Evolutionary conservation across 192 early-diverging fungal genomes (phyloP), one percentile per base, ranked within the genome.

Genomic region (Oehlia diaphana): DNA sequence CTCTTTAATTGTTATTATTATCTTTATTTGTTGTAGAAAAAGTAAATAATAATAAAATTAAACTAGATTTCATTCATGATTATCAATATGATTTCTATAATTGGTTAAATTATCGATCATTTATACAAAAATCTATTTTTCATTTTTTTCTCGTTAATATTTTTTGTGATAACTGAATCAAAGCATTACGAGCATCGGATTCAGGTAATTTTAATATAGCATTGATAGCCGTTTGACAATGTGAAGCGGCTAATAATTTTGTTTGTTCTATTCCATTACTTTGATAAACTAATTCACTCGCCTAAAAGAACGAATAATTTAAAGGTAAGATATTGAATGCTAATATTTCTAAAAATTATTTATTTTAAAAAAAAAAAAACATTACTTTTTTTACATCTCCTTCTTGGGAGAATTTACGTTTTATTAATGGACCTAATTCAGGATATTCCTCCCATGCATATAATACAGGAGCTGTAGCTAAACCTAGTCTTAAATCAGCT

Each of bases 381-480:
- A 26, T 50, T 80, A 93, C 94, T 84, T 71, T 88, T 33, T 93
- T 88, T 14, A 91, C 92, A 83, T 99, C 97, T 12, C 94, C 95
- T 13, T 87, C 78, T 9, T 90, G 37, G 16, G 84, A 83, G 82
- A 99, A 99, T 71, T 95, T 92, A 63, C 97, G 94, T 63, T 95
- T 92, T 35, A 98, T 95, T 58, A 97, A 82, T 23, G 90, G 91
- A 4, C 92, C 90, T 50, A 99, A 86, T 81, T 96, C 92, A 5
- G 95, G 92, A 79, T 86, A 95, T 84, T 95, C 90, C 66, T 97
- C 92, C 85, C 94, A 95, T 8, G 97, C 96, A 84, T 92, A 99
- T 49, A 99, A 84, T 1, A 99, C 94, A 0, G 97, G 97, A 0
- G 96, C 96, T 12, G 96, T 97, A 0, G 96, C 97, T 65, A 99